Conservation (phyloP, 257 asterid genomes). For the Solanum gandarillasii region DNA sequence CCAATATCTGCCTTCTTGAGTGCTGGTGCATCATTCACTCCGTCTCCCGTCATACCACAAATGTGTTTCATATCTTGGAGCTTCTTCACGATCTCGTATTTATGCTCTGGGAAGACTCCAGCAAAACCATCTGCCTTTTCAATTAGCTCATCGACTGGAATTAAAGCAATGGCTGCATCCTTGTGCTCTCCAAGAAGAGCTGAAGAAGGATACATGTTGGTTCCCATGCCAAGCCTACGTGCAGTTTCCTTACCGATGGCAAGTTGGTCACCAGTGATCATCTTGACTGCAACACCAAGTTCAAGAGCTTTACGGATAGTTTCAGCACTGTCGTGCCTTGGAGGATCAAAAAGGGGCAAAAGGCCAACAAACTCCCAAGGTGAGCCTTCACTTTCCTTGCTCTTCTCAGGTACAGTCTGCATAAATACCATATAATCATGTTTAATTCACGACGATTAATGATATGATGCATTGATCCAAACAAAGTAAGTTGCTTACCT, state of each 20-base stretch:
- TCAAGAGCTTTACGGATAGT: constrained; percentile 75
- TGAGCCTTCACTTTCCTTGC: constrained; percentile 50
- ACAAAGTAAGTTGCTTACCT: constrained; percentile 16
- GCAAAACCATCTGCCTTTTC: constrained; percentile 96
- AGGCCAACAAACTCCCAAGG: constrained; percentile 82
- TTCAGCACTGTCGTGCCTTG: constrained; percentile 93
- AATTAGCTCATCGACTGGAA: constrained; percentile 77
- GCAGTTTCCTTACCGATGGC: constrained; percentile 93
- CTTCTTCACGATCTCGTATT: constrained; percentile 79
- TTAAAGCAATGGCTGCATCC: constrained; percentile 57
- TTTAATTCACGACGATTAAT: background rate
- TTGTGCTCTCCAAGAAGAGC: constrained; percentile 71
- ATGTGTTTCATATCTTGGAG: constrained; percentile 78
- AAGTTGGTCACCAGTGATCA: constrained; percentile 91
- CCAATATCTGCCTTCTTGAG: constrained; percentile 83
- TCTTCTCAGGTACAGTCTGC: constrained; percentile 56
- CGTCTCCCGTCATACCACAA: constrained; percentile 91
- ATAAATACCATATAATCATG: background rate
- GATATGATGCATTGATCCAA: background rate
- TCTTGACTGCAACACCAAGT: constrained; percentile 81
- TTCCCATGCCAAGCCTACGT: constrained; percentile 89
- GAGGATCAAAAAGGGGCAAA: constrained; percentile 86
- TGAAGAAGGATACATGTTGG: constrained; percentile 96
- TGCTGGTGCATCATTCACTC: constrained; percentile 91
- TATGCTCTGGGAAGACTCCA: constrained; percentile 91